Conservation (phyloP, 2,329 filamentous ascomycete genomes). For the Bretziella fagacearum region DNA sequence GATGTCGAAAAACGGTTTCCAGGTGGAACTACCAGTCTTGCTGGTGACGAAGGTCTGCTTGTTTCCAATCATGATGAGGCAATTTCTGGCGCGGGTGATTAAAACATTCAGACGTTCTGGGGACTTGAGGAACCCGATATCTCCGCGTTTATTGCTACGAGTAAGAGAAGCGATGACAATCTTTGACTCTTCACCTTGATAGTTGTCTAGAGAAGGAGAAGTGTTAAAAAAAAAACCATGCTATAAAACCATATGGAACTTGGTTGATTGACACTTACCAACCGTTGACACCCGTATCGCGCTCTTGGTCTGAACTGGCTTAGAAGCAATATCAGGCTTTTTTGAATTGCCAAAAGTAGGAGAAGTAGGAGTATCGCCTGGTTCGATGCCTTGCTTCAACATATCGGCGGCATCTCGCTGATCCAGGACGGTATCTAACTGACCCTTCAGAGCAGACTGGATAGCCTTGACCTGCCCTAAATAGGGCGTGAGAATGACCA, state of each 20-base stretch:
- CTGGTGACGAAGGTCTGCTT: constrained; percentile 47
- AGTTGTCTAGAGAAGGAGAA: constrained; percentile 44
- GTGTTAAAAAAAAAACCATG: too few species aligned
- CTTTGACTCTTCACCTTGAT: constrained; percentile 60
- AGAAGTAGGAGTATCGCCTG: too few species aligned
- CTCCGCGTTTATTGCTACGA: constrained; percentile 42
- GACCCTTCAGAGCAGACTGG: constrained; percentile 31
- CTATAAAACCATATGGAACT: background rate
- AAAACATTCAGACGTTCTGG: constrained; percentile 54
- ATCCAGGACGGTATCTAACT: constrained; percentile 49
- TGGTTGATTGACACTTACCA: constrained; percentile 28
- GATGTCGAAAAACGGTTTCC: constrained; percentile 39
- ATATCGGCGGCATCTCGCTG: constrained; percentile 51
- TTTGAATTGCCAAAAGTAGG: too few species aligned
- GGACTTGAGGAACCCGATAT: constrained; percentile 54
- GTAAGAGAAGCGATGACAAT: constrained; percentile 54
- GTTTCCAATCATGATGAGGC: constrained; percentile 54
- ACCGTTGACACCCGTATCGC: constrained; percentile 49
- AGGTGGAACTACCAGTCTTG: constrained; percentile 27
- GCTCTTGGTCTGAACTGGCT: constrained; percentile 31
- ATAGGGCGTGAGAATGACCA: constrained; percentile 58
- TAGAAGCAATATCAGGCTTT: constrained; percentile 20
- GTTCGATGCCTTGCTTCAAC: constrained; percentile 43
- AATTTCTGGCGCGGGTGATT: constrained; percentile 47
- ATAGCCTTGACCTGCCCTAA: constrained; percentile 49